phyloP scores from a whole-genome alignment of 2,329 filamentous ascomycete genomes.

The Cladophialophora immunda region DNA sequence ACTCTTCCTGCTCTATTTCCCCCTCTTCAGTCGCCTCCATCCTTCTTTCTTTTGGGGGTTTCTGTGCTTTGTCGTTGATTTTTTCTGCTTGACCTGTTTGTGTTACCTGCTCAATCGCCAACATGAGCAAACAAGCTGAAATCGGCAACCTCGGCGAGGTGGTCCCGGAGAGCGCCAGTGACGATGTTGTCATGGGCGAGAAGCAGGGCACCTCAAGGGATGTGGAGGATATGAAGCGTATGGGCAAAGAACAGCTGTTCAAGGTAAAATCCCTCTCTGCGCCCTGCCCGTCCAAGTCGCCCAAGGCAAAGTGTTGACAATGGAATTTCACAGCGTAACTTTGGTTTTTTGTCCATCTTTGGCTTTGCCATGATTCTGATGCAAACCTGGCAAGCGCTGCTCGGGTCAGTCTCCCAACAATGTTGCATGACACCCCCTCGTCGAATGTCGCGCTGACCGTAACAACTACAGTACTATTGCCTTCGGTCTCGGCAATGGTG shows the following conservation, averaged over 20 bases:
- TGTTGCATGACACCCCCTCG: constrained; percentile 29
- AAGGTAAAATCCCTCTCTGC: constrained; percentile 16
- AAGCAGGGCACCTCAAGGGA: constrained; percentile 29
- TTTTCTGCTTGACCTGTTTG: constrained; percentile 1
- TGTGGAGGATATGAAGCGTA: constrained; percentile 31
- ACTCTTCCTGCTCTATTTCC: not conserved
- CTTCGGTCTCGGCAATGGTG: constrained; percentile 54
- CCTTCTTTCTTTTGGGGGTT: not conserved
- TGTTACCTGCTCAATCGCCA: not conserved
- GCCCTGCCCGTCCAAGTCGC: constrained; percentile 45
- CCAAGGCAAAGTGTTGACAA: constrained; percentile 44
- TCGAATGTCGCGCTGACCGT: constrained; percentile 48
- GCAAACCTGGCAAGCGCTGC: constrained; percentile 21
- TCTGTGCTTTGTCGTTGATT: not conserved
- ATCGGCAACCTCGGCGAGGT: not conserved
- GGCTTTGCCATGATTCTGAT: constrained; percentile 51
- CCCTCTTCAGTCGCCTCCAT: not conserved
- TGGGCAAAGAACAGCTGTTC: constrained; percentile 35
- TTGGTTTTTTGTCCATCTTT: constrained; percentile 55
- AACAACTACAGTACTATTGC: constrained; percentile 17
- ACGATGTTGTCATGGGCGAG: constrained; percentile 18
- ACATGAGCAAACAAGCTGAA: constrained; percentile 17
- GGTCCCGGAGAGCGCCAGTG: constrained; percentile 3
- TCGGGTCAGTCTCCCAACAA: constrained; percentile 8
- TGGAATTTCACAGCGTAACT: constrained; percentile 51